Base-by-base conservation (phyloP, 305 asterid genomes). In the Coffea humblotiana region DNA sequence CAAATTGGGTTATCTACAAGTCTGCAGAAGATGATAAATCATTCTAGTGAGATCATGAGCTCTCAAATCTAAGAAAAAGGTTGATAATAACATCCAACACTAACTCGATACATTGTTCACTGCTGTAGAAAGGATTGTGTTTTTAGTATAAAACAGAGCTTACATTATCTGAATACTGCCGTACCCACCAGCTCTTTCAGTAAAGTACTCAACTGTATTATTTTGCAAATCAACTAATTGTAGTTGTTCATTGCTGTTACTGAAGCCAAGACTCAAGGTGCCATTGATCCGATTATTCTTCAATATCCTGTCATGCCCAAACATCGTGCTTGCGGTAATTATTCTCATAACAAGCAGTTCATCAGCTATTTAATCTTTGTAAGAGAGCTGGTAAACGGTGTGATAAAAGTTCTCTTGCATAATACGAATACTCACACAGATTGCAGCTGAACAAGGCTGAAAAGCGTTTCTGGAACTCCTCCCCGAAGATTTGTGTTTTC, bases 1-100 rank as follows among this genome's bases (percentile, higher is more conserved):
- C 94, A 92, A 83, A 88, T 76, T 58, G 90, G 95, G 78, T 94
- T 94, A 40, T 63, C 87, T 43, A 77, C 77, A 47, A 94, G 98
- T 82, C 98, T 94, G 88, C 77, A 88, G n/a, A 75, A 48, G 37
- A 54, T 54, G 63, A 68, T 16, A 73, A 35, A 37, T 45, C 73
- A 82, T 49, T 21, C 15, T 48, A n/a, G 65, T 21, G 49, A 49
- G 51, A 72, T 77, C 29, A 75, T 64, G n/a, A 10, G 52, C 70
- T 65, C 9, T 37, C 47, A 63, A 80, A 61, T 49, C 58, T 37
- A 37, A 73, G 19, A 56, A 71, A 70, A 45, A 21, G 1, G 52
- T 43, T n/a, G 16, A 25, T 32, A 48, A 35, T 21, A 37, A 67
- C 25, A 35, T 67, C 40, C 40, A 69, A 18, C 11, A 68, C 6